Percentiles rank a stretch among this genome's conserved stretches.
These are phyloP conservation scores for Sphaerosporella brunnea DNA, from an alignment of 495 filamentous ascomycete genomes.

Conservation along the genomic window DNA sequence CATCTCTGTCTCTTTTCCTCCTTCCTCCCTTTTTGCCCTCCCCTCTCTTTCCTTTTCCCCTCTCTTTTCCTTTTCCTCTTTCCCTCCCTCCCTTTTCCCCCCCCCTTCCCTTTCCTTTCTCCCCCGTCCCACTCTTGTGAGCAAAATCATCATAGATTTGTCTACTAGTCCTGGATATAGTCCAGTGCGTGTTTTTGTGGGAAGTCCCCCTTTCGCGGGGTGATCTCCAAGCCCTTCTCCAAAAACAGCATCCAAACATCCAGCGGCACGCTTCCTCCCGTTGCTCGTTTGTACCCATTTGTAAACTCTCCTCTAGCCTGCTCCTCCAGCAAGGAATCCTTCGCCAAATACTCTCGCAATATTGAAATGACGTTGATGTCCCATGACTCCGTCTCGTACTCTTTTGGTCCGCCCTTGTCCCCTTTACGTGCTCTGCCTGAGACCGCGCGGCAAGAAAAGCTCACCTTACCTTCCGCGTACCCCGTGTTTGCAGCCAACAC, in stretches of 20 bases:
- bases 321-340: constrained; percentile 27
- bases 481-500: constrained; percentile 42
- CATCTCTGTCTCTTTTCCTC: too few species aligned
- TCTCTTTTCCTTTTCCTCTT: too few species aligned
- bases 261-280: constrained; percentile 36
- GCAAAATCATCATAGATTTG: too few species aligned
- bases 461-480: constrained; percentile 37
- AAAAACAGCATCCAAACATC: constrained; percentile 38
- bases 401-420: constrained; percentile 28
- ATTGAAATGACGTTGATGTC: constrained; percentile 41
- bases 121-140: too few species aligned
- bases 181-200: too few species aligned
- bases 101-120: too few species aligned
- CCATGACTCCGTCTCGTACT: too few species aligned
- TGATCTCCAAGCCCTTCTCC: constrained; percentile 20
- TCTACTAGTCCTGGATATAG: too few species aligned
- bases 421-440: constrained; percentile 27
- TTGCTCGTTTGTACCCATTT: constrained; percentile 41
- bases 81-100: too few species aligned
- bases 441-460: constrained; percentile 40
- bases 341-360: constrained; percentile 29
- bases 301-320: constrained; percentile 39
- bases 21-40: too few species aligned
- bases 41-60: too few species aligned
- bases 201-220: too few species aligned